Conservation (phyloP, 495 filamentous ascomycete genomes). For the Astrothelium macrocarpum region DNA sequence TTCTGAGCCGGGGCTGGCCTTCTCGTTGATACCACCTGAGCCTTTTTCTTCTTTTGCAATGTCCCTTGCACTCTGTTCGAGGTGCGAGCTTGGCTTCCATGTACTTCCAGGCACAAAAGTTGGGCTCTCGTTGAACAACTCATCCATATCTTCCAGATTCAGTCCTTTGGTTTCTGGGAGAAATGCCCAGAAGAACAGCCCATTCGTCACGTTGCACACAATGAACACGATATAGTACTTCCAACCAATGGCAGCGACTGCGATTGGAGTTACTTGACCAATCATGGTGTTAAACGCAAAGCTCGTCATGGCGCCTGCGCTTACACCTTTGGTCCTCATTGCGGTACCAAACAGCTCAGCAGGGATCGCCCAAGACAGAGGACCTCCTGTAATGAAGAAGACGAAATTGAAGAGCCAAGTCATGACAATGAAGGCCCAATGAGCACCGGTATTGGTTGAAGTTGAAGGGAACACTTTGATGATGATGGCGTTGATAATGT, state of each 20-base stretch:
- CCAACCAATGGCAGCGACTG: conserved; percentile 21
- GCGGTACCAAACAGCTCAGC: conserved; percentile 25
- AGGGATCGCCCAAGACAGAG: conserved; percentile 24
- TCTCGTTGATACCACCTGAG: not conserved
- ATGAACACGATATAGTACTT: conserved; percentile 26
- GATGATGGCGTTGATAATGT: conserved; percentile 19
- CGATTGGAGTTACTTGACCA: conserved; percentile 26
- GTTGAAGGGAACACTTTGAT: conserved; percentile 19
- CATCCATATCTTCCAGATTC: conserved; percentile 30
- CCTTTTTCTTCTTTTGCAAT: conserved; percentile 13
- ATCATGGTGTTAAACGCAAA: conserved; percentile 31
- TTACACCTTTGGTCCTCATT: conserved; percentile 22
- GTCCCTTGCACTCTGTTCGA: conserved; percentile 17
- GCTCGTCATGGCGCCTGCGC: conserved; percentile 20
- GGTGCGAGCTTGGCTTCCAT: conserved; percentile 18
- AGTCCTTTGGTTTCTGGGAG: conserved; percentile 32
- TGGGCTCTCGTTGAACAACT: conserved; percentile 26
- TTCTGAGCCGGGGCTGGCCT: not conserved
- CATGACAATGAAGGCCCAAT: conserved; percentile 25
- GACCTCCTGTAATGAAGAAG: conserved; percentile 21
- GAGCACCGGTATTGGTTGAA: conserved; percentile 14
- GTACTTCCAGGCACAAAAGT: conserved; percentile 21
- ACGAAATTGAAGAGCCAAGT: conserved; percentile 24
- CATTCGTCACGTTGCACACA: conserved; percentile 24
- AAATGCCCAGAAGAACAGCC: conserved; percentile 30